Evolutionary conservation across 805 yeast genomes (phyloP).

Genomic region (Lipomyces yamadae): DNA sequence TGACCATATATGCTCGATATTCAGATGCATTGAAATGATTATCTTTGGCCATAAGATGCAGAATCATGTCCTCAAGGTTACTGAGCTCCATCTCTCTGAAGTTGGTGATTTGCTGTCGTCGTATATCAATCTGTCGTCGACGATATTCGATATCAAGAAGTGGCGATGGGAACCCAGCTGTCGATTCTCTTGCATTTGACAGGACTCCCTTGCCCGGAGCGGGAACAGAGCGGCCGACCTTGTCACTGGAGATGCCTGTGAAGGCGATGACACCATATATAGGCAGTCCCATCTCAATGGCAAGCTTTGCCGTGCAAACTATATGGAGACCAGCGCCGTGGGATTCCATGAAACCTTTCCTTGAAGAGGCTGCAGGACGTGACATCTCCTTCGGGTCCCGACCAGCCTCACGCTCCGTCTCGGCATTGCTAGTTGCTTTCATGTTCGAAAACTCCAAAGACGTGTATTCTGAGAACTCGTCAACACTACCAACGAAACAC

Average conservation of each 20-base stretch:
- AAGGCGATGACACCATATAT: slow-evolving; percentile 91
- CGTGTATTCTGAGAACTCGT: slow-evolving; percentile 98
- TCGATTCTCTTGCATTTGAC: slow-evolving; percentile 94
- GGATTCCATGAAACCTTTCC: slow-evolving; percentile 98
- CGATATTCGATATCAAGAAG: slow-evolving; percentile 89
- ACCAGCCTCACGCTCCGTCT: slow-evolving; percentile 87
- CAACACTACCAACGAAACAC: slow-evolving; percentile 97
- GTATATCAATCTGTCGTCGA: slow-evolving; percentile 79
- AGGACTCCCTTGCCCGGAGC: slow-evolving; percentile 99
- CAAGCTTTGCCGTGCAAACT: slow-evolving; percentile 90
- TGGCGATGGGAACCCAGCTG: slow-evolving; percentile 74
- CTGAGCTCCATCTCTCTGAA: slow-evolving; percentile 86
- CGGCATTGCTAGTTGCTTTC: slow-evolving; percentile 94
- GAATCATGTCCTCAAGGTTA: slow-evolving; percentile 70
- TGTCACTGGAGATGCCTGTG: slow-evolving; percentile 95
- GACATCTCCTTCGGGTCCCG: slow-evolving; percentile 98
- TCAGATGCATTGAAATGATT: slow-evolving; percentile 53
- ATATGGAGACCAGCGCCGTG: slow-evolving; percentile 99
- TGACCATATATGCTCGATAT: slow-evolving; percentile 79
- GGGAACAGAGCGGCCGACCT: slow-evolving; percentile 97
- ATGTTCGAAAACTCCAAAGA: slow-evolving; percentile 96
- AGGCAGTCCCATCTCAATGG: slow-evolving; percentile 97
- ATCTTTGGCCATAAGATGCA: slow-evolving; percentile 53
- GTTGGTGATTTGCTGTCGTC: slow-evolving; percentile 72
- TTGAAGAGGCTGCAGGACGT: slow-evolving; percentile 92